These are phyloP conservation scores for Raphanus sativus DNA, from an alignment of 345 rosid species.

Conservation along the genomic window DNA sequence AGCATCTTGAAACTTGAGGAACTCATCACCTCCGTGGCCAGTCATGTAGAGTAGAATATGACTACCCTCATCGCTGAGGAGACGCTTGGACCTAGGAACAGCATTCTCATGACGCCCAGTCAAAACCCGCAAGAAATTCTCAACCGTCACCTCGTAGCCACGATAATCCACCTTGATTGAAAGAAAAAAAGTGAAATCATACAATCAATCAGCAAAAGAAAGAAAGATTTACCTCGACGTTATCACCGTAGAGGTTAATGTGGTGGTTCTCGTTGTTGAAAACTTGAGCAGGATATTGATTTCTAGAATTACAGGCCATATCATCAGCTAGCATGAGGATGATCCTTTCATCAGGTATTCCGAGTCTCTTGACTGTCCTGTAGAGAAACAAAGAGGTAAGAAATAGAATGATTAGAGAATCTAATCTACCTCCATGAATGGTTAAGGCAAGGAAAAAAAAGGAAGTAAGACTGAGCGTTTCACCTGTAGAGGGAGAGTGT, in stretches of 20 bases:
- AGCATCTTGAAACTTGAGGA: conserved; percentile 94
- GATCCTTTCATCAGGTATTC: conserved; percentile 95
- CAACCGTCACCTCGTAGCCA: conserved; percentile 96
- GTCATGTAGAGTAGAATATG: conserved; percentile 98
- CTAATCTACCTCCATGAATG: neutral
- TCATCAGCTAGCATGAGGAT: conserved; percentile 99
- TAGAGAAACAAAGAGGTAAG: neutral
- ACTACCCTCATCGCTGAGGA: conserved; percentile 97
- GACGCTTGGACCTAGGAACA: conserved; percentile 99
- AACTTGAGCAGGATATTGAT: conserved; percentile 95
- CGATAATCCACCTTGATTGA: conserved; percentile 92
- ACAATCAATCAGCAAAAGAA: conserved; percentile 15
- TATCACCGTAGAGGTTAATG: conserved; percentile 93
- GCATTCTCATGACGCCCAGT: conserved; percentile 89
- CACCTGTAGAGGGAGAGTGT: conserved; percentile 92
- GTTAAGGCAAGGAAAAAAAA: neutral
- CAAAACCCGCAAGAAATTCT: conserved; percentile 84
- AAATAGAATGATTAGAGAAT: neutral
- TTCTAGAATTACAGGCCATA: conserved; percentile 98
- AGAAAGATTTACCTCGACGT: conserved; percentile 68
- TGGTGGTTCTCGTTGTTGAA: conserved; percentile 95
- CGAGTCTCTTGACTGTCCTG: conserved; percentile 95
- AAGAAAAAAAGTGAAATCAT: conserved; percentile 33
- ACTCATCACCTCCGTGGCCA: conserved; percentile 98
- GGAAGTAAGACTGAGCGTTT: conserved; percentile 20